phyloP scores from a whole-genome alignment of 73 alveolate genomes.

The Durusdinium trenchii region DNA sequence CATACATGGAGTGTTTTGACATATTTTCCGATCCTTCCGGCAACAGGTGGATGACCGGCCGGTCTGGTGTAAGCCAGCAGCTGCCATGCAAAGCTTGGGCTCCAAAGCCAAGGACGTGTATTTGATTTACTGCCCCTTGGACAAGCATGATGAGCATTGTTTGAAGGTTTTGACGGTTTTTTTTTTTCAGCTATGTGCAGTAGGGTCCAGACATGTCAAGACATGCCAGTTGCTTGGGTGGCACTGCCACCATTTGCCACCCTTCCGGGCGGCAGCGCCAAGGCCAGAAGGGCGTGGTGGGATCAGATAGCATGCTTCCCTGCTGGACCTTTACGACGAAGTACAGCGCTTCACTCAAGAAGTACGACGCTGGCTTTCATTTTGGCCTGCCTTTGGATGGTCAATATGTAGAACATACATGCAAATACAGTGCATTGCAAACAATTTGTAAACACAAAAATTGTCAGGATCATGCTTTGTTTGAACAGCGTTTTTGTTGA shows the following conservation, averaged over 20 bases:
- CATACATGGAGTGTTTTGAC: too few species aligned
- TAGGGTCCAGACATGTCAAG: background rate
- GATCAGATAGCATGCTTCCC: slow-evolving; percentile 53
- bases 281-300: slow-evolving; percentile 84
- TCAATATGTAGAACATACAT: background rate
- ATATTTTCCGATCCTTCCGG: too few species aligned
- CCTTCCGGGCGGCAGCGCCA: background rate
- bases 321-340: slow-evolving; percentile 86
- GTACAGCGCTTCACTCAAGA: slow-evolving; percentile 33
- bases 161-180: background rate
- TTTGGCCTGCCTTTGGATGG: background rate
- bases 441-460: too few species aligned
- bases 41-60: slow-evolving; percentile 72
- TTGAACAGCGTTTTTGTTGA: too few species aligned
- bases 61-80: slow-evolving; percentile 80
- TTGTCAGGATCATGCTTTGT: too few species aligned
- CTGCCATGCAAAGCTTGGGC: slow-evolving; percentile 47
- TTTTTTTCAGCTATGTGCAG: background rate
- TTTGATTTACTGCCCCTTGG: slow-evolving; percentile 53
- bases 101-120: slow-evolving; percentile 59
- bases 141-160: background rate
- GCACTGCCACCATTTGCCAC: background rate
- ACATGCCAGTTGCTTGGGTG: background rate
- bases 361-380: background rate
- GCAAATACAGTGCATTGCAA: too few species aligned